Percentiles rank a stretch among this genome's conserved stretches.
phyloP scores from a whole-genome alignment of 2,329 filamentous ascomycete species.

The Metarhizium brunneum region DNA sequence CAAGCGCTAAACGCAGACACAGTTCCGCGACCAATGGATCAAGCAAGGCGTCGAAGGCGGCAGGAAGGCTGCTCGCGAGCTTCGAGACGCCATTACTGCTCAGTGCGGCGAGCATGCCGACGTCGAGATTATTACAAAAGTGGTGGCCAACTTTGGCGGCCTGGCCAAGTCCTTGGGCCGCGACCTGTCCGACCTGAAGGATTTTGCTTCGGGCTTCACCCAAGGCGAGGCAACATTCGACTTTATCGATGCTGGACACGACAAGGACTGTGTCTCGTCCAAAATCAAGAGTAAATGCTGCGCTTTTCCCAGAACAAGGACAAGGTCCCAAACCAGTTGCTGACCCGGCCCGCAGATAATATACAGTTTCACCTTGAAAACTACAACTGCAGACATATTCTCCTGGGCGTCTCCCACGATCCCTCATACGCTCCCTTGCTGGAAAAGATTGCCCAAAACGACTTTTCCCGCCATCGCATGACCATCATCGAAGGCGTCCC shows the following conservation, averaged over 20 bases:
- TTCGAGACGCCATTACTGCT: slow-evolving; percentile 38
- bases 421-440: slow-evolving; percentile 51
- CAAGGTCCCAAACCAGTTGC: background rate
- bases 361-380: slow-evolving; percentile 50
- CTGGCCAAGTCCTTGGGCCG: slow-evolving; percentile 40
- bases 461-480: slow-evolving; percentile 32
- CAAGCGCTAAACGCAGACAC: background rate
- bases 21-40: slow-evolving; percentile 51
- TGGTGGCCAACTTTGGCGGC: slow-evolving; percentile 44
- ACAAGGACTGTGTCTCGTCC: slow-evolving; percentile 48
- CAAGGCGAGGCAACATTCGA: slow-evolving; percentile 51
- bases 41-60: slow-evolving; percentile 46
- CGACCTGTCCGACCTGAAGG: slow-evolving; percentile 38
- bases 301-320: background rate
- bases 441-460: slow-evolving; percentile 41
- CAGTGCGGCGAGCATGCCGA: slow-evolving; percentile 35
- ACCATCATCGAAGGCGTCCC: slow-evolving; percentile 46
- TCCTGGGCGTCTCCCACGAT: slow-evolving; percentile 55
- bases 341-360: slow-evolving; percentile 27
- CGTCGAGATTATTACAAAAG: slow-evolving; percentile 45
- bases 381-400: slow-evolving; percentile 50
- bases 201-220: slow-evolving; percentile 52
- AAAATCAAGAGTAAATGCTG: slow-evolving; percentile 47
- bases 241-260: slow-evolving; percentile 50
- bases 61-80: slow-evolving; percentile 39